A percentile compares a stretch with the other conserved stretches of the same genome.
These are phyloP conservation scores for Nephromyces sp. DNA, from an alignment of 169 alveolate genomes.

Conservation along the genomic window DNA sequence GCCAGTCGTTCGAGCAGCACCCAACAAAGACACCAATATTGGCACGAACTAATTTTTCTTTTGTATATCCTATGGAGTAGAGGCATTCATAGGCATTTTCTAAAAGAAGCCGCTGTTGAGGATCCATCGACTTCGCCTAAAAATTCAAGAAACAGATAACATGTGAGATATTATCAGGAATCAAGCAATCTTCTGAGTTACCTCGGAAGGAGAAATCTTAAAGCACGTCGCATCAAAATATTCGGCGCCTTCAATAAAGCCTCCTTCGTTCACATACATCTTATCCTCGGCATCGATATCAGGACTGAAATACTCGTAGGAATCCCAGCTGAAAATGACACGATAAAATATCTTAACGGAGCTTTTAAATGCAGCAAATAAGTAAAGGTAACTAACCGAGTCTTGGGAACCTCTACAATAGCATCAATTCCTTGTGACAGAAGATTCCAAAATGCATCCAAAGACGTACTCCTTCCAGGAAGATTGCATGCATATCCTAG, in stretches of 20 bases:
- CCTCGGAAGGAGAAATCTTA: constrained; percentile 40
- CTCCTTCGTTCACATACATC: constrained; percentile 62
- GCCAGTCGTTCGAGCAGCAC: constrained; percentile 49
- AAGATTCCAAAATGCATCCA: constrained; percentile 42
- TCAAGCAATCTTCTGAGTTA: too few species aligned
- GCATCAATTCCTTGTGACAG: constrained; percentile 45
- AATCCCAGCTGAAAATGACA: constrained; percentile 52
- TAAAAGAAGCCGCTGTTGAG: constrained; percentile 55
- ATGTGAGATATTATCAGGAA: too few species aligned
- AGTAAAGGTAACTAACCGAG: constrained; percentile 6
- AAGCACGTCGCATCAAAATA: constrained; percentile 53
- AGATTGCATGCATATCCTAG: constrained; percentile 47
- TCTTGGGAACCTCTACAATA: constrained; percentile 45
- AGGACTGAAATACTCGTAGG: constrained; percentile 49
- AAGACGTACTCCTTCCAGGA: constrained; percentile 53
- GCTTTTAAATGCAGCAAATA: too few species aligned
- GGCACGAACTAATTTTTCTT: constrained; percentile 12
- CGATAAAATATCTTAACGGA: neutral
- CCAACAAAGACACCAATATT: constrained; percentile 50
- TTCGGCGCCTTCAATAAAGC: constrained; percentile 55
- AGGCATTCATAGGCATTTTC: constrained; percentile 38
- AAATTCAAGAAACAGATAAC: constrained; percentile 16
- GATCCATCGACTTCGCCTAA: constrained; percentile 49
- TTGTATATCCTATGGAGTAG: constrained; percentile 29
- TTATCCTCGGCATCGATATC: constrained; percentile 54